Base-by-base conservation (phyloP, 1,284 basidiomycete species). In the Gomphus bonarii region DNA sequence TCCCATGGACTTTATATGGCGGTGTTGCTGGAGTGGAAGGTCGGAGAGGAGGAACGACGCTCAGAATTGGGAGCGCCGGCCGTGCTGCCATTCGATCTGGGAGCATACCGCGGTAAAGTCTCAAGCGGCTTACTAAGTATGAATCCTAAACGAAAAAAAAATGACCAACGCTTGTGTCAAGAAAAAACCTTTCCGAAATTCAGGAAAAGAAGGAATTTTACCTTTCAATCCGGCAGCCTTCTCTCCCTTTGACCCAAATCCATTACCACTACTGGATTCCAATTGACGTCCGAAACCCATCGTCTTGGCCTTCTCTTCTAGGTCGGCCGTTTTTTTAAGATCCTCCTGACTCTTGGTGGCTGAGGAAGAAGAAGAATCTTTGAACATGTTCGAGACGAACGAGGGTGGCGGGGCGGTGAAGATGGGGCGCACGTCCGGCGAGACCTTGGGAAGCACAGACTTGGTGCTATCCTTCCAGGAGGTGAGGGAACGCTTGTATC, bases 231-330 rank as follows among this genome's bases (percentile, higher is more conserved):
- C 80, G 9, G 85, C 86, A n/a, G 73, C 75, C 70, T 84, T 87
- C 72, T 88, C 84, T 12, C 78, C 86, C 67, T 88, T 82, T 54
- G 82, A 74, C 20, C 88, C 89, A 60, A 91, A 92, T 1, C 89
- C 88, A 65, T 79, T 80, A 1, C 81, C 81, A n/a, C n/a, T n/a
- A 60, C 70, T 64, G 64, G 74, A 77, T 58, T 65, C 63, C 33
- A 60, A 52, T 65, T 83, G 81, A 56, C 79, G 74, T 25, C 84
- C 84, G 65, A 88, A 88, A 18, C 85, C 81, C 75, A 20, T 77
- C 75, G 52, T 71, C 68, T 67, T 78, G 74, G 55, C 56, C 65
- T 69, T 59, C 57, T 69, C 65, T 63, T 66, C 49, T 2, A 65
- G 63, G 52, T 67, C 55, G 28, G 59, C 58, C 12, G 71, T 71